Percentiles rank a stretch among this genome's conserved stretches.
Conservation (phyloP, 179 eudicot genomes). For the Nepenthes alata region DNA sequence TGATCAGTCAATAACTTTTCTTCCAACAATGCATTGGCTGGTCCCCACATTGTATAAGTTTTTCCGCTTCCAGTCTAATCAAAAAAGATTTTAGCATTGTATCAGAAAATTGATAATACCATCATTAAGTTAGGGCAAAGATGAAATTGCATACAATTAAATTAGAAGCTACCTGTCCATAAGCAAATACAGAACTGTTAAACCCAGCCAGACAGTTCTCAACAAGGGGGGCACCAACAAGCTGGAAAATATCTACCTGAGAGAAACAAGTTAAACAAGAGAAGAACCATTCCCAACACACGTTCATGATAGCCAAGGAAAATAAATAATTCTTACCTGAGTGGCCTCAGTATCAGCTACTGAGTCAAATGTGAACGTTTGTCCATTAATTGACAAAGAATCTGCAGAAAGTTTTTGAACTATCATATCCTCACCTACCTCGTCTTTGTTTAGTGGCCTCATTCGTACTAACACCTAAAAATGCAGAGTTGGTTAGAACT, state of each 20-base stretch:
- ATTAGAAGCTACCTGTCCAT: slow-evolving; percentile 69
- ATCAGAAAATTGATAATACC: slow-evolving; percentile 1
- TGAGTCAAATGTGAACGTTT: slow-evolving; percentile 80
- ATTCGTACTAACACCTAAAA: slow-evolving; percentile 76
- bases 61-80: slow-evolving; percentile 94
- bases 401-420: slow-evolving; percentile 62
- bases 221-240: slow-evolving; percentile 88
- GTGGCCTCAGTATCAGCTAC: slow-evolving; percentile 66
- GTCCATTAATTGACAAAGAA: slow-evolving; percentile 62
- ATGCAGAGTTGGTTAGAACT: slow-evolving; percentile 1
- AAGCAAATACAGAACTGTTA: slow-evolving; percentile 94
- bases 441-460: slow-evolving; percentile 72
- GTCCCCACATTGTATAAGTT: slow-evolving; percentile 98
- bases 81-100: slow-evolving; percentile 1
- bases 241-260: slow-evolving; percentile 83
- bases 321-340: slow-evolving; percentile 48
- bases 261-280: slow-evolving; percentile 9
- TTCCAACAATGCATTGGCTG: slow-evolving; percentile 75
- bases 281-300: slow-evolving; percentile 7
- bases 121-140: background rate
- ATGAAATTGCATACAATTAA: background rate
- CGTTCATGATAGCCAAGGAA: background rate
- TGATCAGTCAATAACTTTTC: slow-evolving; percentile 50
- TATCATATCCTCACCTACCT: slow-evolving; percentile 57
- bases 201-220: slow-evolving; percentile 96